Base-by-base conservation (phyloP, 768 basidiomycete genomes). In the Pleurotus tuber-regium region DNA sequence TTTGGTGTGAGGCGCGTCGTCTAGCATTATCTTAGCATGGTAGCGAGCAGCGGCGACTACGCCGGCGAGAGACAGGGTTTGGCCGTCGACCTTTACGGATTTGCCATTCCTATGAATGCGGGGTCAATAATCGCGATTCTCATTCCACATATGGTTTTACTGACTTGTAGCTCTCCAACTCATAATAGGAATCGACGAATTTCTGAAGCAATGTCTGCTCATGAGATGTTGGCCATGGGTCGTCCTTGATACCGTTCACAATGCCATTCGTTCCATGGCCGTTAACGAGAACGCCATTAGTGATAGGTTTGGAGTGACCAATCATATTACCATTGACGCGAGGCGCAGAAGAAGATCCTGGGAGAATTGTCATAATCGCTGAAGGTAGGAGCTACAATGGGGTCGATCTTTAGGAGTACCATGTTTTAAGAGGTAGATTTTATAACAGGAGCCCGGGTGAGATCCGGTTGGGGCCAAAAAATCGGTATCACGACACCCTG, bases 11-110 rank as follows among this genome's bases (percentile, higher is more conserved):
- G 64, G 56, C n/a, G 70, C 66, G 16, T 65, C 60, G 44, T 76
- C 69, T 16, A 86, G 67, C 35, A 65, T 42, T 40, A 84, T 75
- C 4, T 64, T 35, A 4, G 79, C 69, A 30, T 73, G 63, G 57
- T 81, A 74, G 29, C 87, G 81, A 5, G 89, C 84, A 25, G 82
- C 73, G 11, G 85, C 87, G 23, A 80, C 73, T 19, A 92, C 78
- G 25, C 83, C 86, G 1, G 86, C 75, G 36, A 89, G 76, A 3
- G 86, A 78, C 33, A 92, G 73, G 10, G 68, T 76, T 53, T 83
- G 72, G 10, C 89, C 89, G 42, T 83, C 79, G 54, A 92, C 73
- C 24, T 74, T 68, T 57, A 90, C 73, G 8, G 78, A 54, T n/a
- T 70, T 68, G 7, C 83, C 78, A 26, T 70, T 64, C 63, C 87